Evolutionary conservation across 2,329 filamentous ascomycete genomes (phyloP).

Genomic region (Aspergillus pseudoterreus): DNA sequence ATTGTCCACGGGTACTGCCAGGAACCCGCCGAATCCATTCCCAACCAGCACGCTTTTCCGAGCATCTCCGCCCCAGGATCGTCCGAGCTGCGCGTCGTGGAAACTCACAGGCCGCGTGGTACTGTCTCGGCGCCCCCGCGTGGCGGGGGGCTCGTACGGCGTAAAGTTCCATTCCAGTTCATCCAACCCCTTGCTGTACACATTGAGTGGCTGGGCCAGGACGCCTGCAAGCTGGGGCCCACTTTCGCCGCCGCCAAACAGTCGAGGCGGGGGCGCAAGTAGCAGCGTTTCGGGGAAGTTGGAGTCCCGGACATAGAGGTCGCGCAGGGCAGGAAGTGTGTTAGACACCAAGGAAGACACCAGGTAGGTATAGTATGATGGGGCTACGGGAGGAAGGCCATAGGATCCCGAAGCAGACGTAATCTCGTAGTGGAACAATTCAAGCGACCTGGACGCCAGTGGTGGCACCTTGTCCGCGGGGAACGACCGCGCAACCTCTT

Average conservation of each 20-base stretch:
- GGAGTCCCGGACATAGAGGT: constrained; percentile 82
- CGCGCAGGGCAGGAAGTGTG: constrained; percentile 67
- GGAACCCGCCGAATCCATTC: constrained; percentile 64
- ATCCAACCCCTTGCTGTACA: constrained; percentile 65
- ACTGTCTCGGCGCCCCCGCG: constrained; percentile 33
- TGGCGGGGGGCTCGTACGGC: constrained; percentile 50
- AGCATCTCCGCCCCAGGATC: constrained; percentile 58
- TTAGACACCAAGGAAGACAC: constrained; percentile 75
- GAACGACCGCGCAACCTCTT: constrained; percentile 55
- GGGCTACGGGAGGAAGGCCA: constrained; percentile 47
- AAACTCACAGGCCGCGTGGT: constrained; percentile 45
- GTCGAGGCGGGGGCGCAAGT: constrained; percentile 61
- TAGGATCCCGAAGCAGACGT: constrained; percentile 57
- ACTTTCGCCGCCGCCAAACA: constrained; percentile 43
- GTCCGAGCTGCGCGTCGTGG: constrained; percentile 45
- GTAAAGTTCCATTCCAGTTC: constrained; percentile 68
- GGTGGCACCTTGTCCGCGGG: constrained; percentile 56
- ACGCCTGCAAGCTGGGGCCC: constrained; percentile 25
- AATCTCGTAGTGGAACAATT: constrained; percentile 79
- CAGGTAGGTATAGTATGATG: constrained; percentile 79
- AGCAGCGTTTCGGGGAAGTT: constrained; percentile 77
- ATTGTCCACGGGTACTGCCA: constrained; percentile 59
- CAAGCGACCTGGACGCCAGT: constrained; percentile 65
- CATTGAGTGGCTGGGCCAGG: constrained; percentile 56
- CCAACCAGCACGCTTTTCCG: constrained; percentile 62